These are phyloP conservation scores for Kurtzmaniella cleridarum DNA, from an alignment of 805 yeast genomes.

Conservation along the genomic window DNA sequence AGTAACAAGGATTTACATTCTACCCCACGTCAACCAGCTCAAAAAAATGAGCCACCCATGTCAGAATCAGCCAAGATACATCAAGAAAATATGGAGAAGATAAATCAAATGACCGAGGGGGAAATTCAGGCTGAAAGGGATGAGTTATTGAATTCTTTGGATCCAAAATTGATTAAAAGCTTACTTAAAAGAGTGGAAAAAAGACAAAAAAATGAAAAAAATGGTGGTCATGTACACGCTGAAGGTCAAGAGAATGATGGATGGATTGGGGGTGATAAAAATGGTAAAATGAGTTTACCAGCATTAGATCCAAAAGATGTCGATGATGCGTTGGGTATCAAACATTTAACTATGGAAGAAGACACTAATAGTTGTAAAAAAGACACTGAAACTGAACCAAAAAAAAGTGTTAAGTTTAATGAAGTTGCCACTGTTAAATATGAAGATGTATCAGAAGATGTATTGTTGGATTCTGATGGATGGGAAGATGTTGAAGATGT, in stretches of 20 bases:
- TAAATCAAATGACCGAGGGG: constrained; percentile 58
- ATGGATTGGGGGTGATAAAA: constrained; percentile 37
- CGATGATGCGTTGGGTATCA: constrained; percentile 31
- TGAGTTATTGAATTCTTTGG: constrained; percentile 61
- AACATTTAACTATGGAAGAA: constrained; percentile 11
- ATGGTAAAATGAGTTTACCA: constrained; percentile 25
- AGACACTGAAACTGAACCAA: constrained; percentile 2
- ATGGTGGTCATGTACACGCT: constrained; percentile 26
- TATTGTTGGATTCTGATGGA: constrained; percentile 27
- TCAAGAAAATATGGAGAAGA: constrained; percentile 60
- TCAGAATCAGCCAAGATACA: constrained; percentile 74
- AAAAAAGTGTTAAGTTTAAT: constrained; percentile 24
- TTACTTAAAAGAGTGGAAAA: constrained; percentile 53
- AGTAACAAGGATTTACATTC: constrained; percentile 22
- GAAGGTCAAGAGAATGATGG: constrained; percentile 33
- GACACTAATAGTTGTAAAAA: constrained; percentile 4
- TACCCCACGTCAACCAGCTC: constrained; percentile 4
- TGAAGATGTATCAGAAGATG: constrained; percentile 21
- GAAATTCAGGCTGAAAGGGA: constrained; percentile 61
- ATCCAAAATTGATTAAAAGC: constrained; percentile 61
- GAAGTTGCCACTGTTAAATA: constrained; percentile 23
- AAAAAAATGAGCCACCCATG: constrained; percentile 15
- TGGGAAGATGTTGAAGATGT: constrained; percentile 48
- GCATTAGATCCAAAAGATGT: constrained; percentile 31
- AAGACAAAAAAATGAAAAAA: constrained; percentile 22